phyloP scores from a whole-genome alignment of 768 basidiomycete genomes.

The Mrakia frigida region DNA sequence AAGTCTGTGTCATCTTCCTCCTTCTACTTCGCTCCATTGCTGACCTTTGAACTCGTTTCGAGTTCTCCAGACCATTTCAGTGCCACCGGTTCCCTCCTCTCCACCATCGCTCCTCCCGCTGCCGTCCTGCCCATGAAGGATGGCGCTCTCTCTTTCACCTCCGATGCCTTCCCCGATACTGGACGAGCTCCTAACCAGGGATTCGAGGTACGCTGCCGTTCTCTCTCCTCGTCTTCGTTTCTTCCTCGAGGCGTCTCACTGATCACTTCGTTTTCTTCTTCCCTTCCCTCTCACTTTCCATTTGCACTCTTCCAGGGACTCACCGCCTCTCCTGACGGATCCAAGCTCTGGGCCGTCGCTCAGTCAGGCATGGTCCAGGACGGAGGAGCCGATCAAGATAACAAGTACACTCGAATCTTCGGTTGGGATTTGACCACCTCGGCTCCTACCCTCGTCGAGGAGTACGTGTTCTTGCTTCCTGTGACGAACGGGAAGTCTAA shows the following conservation, averaged over 20 bases:
- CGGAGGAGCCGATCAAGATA: slow-evolving; percentile 50
- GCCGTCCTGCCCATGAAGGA: slow-evolving; percentile 52
- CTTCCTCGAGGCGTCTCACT: too few relatives aligned
- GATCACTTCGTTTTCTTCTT: too few relatives aligned
- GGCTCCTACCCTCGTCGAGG: slow-evolving; percentile 50
- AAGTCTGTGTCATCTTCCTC: not conserved
- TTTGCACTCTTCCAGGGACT: slow-evolving; percentile 44
- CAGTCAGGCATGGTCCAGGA: slow-evolving; percentile 63
- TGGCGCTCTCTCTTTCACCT: slow-evolving; percentile 56
- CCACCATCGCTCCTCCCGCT: slow-evolving; percentile 57
- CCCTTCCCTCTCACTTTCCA: too few relatives aligned
- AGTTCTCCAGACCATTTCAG: slow-evolving; percentile 56
- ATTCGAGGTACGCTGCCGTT: slow-evolving; percentile 47
- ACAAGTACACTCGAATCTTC: slow-evolving; percentile 54
- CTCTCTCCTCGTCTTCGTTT: not conserved
- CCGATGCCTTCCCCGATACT: slow-evolving; percentile 49
- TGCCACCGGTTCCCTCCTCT: slow-evolving; percentile 50
- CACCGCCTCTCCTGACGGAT: slow-evolving; percentile 51
- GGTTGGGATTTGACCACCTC: slow-evolving; percentile 53
- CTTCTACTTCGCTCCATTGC: not conserved
- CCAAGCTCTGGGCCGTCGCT: slow-evolving; percentile 57
- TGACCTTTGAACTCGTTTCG: not conserved
- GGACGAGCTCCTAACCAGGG: slow-evolving; percentile 58
- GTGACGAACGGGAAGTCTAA: slow-evolving; percentile 50
- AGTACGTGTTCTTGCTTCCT: slow-evolving; percentile 48